phyloP scores from a whole-genome alignment of 192 early-diverging fungal genomes.

The Backusella mclennaniae region DNA sequence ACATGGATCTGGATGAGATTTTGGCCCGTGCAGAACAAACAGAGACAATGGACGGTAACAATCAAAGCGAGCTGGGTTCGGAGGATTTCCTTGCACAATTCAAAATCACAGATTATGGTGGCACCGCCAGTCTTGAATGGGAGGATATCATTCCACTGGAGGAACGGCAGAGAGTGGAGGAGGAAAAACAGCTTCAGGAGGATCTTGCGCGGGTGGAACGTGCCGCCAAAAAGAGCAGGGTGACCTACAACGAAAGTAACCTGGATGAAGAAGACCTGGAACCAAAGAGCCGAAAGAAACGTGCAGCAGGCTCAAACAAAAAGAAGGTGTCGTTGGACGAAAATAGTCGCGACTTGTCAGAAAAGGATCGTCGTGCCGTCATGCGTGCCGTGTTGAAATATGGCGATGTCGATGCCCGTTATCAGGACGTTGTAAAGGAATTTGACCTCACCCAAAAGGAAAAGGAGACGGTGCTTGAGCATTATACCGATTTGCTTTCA shows the following conservation, averaged over 20 bases:
- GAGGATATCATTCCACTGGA: conserved; percentile 94
- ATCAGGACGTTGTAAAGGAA: conserved; percentile 79
- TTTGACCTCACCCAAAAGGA: conserved; percentile 74
- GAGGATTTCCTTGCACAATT: conserved; percentile 96
- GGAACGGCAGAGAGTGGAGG: conserved; percentile 66
- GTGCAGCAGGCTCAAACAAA: not conserved
- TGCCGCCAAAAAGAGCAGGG: conserved; percentile 31
- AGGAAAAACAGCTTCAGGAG: conserved; percentile 66
- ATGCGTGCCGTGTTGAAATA: conserved; percentile 78
- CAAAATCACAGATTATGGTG: conserved; percentile 85
- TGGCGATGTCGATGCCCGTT: conserved; percentile 78
- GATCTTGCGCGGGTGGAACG: conserved; percentile 50
- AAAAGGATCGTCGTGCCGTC: conserved; percentile 85
- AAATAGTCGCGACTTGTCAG: conserved; percentile 50
- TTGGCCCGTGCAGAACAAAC: conserved; percentile 92
- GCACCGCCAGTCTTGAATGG: conserved; percentile 75
- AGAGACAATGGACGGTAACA: conserved; percentile 69
- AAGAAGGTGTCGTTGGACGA: conserved; percentile 17
- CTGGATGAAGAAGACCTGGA: conserved; percentile 16
- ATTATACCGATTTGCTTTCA: conserved; percentile 40
- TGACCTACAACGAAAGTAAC: conserved; percentile 22
- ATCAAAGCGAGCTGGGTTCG: conserved; percentile 58
- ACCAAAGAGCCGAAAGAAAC: not conserved
- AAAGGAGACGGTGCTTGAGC: conserved; percentile 38
- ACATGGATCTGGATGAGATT: conserved; percentile 97